Conservation (phyloP, 2,329 filamentous ascomycete genomes). For the Scortechinia acanthostroma region DNA sequence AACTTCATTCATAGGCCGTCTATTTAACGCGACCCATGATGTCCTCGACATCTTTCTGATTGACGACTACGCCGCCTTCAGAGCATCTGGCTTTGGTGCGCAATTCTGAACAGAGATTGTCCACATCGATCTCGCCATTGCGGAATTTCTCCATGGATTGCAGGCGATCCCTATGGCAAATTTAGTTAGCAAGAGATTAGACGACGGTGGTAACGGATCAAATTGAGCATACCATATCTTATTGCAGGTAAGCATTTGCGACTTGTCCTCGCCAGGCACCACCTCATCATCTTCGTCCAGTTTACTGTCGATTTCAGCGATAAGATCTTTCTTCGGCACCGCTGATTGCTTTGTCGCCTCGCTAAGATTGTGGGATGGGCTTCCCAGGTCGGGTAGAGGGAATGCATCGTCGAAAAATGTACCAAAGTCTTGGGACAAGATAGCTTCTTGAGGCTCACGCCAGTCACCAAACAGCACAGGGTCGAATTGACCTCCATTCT, state of each 20-base stretch:
- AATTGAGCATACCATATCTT: conserved; percentile 60
- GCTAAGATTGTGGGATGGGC: conserved; percentile 57
- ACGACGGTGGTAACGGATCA: no score
- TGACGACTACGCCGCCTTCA: conserved; percentile 63
- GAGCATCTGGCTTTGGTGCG: conserved; percentile 69
- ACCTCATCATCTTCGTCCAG: conserved; percentile 52
- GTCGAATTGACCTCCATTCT: conserved; percentile 62
- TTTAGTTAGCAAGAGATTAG: conserved; percentile 22
- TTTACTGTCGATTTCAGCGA: conserved; percentile 48
- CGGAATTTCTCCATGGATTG: conserved; percentile 64
- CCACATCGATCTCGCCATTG: conserved; percentile 67
- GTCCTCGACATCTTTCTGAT: conserved; percentile 62
- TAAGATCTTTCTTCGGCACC: conserved; percentile 38
- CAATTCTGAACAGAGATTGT: conserved; percentile 64
- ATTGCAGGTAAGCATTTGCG: conserved; percentile 59
- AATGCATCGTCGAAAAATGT: conserved; percentile 45
- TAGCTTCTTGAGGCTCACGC: conserved; percentile 60
- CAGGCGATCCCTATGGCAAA: conserved; percentile 53
- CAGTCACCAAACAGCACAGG: conserved; percentile 68
- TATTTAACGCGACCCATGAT: conserved; percentile 24
- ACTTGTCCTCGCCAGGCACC: conserved; percentile 39
- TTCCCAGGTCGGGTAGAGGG: conserved; percentile 23
- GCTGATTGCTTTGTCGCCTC: conserved; percentile 29
- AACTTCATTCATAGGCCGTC: neutral
- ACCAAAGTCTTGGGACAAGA: conserved; percentile 44